Percentiles rank a stretch among this genome's conserved stretches.
Conservation (phyloP, 768 basidiomycete species). For the Mycena galericulata region DNA sequence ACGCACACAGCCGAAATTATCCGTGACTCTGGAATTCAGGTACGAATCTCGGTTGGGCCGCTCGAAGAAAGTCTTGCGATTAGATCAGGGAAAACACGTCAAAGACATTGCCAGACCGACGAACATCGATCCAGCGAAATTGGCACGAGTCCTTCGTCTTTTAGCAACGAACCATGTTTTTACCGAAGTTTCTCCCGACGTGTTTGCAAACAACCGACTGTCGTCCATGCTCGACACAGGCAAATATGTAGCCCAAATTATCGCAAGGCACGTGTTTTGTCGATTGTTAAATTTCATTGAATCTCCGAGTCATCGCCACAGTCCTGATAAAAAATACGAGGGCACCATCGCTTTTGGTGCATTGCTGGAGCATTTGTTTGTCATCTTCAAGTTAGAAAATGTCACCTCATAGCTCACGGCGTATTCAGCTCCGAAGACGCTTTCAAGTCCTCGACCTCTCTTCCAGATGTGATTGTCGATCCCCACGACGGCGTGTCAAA, state of each 20-base stretch:
- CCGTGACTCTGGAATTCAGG: not conserved
- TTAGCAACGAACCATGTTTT: conserved; percentile 46
- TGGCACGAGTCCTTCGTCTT: conserved; percentile 42
- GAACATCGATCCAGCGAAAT: conserved; percentile 12
- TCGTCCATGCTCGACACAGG: conserved; percentile 40
- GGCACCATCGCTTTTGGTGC: not conserved
- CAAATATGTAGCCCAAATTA: conserved; percentile 9
- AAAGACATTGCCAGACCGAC: conserved; percentile 12
- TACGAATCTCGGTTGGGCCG: not conserved
- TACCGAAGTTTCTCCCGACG: conserved; percentile 40
- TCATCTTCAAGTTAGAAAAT: not conserved
- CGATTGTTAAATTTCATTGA: not conserved
- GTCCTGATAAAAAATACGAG: conserved; percentile 1
- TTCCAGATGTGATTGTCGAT: not conserved
- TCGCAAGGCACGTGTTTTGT: not conserved
- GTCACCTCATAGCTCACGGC: too few relatives aligned
- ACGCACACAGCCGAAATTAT: conserved; percentile 10
- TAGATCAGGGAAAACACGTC: conserved; percentile 2
- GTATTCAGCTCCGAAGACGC: not conserved
- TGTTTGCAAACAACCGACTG: conserved; percentile 43
- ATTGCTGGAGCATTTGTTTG: conserved; percentile 4
- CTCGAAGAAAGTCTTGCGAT: not conserved
- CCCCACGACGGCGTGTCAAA: not conserved
- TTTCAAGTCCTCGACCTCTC: not conserved
- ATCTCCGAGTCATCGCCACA: not conserved